A percentile compares a stretch with the other conserved stretches of the same genome.
Evolutionary conservation across 306 rosid species (phyloP).

Genomic region (Pyrus pyrifolia): DNA sequence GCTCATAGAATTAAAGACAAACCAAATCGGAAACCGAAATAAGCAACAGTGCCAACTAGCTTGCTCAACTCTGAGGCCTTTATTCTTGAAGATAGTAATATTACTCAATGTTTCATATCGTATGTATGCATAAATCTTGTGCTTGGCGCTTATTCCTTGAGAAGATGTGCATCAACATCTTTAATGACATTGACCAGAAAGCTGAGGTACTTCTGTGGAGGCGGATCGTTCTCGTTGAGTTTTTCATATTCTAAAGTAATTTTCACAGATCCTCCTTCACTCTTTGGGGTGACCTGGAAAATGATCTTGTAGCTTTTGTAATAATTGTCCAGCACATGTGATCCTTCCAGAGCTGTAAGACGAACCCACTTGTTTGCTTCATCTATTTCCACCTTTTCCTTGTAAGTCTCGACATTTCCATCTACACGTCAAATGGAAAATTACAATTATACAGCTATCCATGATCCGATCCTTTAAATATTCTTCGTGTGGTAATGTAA

Average conservation of each 20-base stretch:
- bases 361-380: not conserved
- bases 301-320: not conserved
- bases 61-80: too few relatives aligned
- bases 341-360: conserved; percentile 4
- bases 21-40: too few relatives aligned
- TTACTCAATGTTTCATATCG: too few relatives aligned
- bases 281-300: not conserved
- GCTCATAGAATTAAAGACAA: too few relatives aligned
- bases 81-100: not conserved
- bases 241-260: conserved; percentile 11
- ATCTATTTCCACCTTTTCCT: conserved; percentile 20
- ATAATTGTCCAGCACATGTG: not conserved
- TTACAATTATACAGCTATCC: too few relatives aligned
- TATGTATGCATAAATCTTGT: not conserved
- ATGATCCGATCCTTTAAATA: too few relatives aligned
- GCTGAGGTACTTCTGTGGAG: conserved; percentile 3
- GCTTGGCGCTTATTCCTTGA: not conserved
- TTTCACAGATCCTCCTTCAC: not conserved
- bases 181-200: not conserved
- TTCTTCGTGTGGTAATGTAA: too few relatives aligned
- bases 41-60: too few relatives aligned
- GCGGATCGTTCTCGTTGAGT: not conserved
- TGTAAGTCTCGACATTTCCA: not conserved
- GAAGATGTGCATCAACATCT: conserved; percentile 11
- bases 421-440: not conserved